A percentile compares a stretch with the other conserved stretches of the same genome.
These are phyloP conservation scores for Dichomitus squalens DNA, from an alignment of 1,284 basidiomycete species.

Conservation along the genomic window DNA sequence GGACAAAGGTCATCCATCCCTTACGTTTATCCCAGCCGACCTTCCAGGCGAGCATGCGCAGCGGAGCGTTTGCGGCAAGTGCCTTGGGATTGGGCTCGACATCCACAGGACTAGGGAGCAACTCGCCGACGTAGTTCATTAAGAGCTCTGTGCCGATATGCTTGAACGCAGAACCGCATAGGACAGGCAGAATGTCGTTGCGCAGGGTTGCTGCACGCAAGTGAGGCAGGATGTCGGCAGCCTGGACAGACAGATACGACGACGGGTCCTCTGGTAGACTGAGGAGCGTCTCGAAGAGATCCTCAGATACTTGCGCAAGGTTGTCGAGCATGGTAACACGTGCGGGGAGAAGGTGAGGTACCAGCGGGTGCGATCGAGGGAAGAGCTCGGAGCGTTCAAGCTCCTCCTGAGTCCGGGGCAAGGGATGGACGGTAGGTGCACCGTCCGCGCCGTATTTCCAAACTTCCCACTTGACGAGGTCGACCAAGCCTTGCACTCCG, in stretches of 20 bases:
- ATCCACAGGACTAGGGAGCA: conserved; percentile 81
- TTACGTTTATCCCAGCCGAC: conserved; percentile 82
- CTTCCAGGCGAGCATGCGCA: conserved; percentile 84
- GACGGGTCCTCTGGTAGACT: conserved; percentile 56
- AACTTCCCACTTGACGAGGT: conserved; percentile 79
- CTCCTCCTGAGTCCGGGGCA: conserved; percentile 53
- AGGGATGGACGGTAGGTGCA: conserved; percentile 44
- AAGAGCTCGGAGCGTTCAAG: conserved; percentile 48
- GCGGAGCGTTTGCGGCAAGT: conserved; percentile 44
- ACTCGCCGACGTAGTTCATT: conserved; percentile 79
- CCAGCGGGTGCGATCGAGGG: conserved; percentile 60
- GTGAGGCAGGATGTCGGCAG: conserved; percentile 55
- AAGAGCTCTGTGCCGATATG: conserved; percentile 82
- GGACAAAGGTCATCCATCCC: conserved; percentile 91
- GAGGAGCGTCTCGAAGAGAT: conserved; percentile 73
- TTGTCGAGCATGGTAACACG: conserved; percentile 74
- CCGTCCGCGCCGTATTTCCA: conserved; percentile 69
- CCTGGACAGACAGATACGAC: conserved; percentile 61
- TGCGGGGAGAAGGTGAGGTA: conserved; percentile 66
- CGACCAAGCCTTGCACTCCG: conserved; percentile 76
- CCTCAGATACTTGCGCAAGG: conserved; percentile 79
- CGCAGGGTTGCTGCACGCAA: conserved; percentile 70
- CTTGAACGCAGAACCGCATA: conserved; percentile 84
- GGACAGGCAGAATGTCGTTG: conserved; percentile 74
- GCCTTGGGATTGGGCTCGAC: conserved; percentile 45